A percentile compares a stretch with the other conserved stretches of the same genome.
Conservation (phyloP, 768 basidiomycete species). For the Mrakia blollopis region DNA sequence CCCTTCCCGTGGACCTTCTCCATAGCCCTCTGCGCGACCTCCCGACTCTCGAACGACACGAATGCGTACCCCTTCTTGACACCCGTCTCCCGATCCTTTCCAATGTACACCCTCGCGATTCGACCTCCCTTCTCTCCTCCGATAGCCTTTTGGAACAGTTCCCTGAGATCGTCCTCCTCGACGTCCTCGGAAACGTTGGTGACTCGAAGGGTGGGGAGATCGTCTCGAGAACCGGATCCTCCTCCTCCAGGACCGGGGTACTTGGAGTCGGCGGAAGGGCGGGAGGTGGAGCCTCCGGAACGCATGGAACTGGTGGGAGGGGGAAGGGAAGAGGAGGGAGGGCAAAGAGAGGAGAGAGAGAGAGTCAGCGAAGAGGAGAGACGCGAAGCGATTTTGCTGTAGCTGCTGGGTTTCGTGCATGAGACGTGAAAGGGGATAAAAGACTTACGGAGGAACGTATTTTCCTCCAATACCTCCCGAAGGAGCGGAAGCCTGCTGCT, state of each 20-base stretch:
- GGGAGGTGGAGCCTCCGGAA: constrained; percentile 55
- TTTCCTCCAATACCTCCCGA: constrained; percentile 56
- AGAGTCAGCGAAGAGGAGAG: not conserved
- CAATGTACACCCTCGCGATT: constrained; percentile 86
- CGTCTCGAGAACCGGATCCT: constrained; percentile 59
- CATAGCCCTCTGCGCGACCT: constrained; percentile 77
- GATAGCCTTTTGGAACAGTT: constrained; percentile 67
- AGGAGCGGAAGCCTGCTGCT: constrained; percentile 40
- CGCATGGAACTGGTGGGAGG: constrained; percentile 59
- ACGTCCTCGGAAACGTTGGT: constrained; percentile 96
- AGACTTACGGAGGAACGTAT: constrained; percentile 71
- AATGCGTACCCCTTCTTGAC: constrained; percentile 96
- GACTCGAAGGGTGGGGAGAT: constrained; percentile 91
- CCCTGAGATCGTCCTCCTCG: constrained; percentile 86
- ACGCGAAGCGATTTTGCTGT: no score
- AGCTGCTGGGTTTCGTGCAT: no score
- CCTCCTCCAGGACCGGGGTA: constrained; percentile 50
- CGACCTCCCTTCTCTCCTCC: constrained; percentile 50
- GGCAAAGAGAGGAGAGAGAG: constrained; percentile 1
- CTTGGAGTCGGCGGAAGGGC: constrained; percentile 58
- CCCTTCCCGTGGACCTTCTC: constrained; percentile 86
- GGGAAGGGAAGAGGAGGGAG: not conserved
- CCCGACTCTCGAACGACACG: constrained; percentile 83
- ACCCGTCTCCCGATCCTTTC: constrained; percentile 88
- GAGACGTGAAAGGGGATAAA: no score